Evolutionary conservation across 2,329 filamentous ascomycete species (phyloP).

Genomic region (Fusarium gaditjirri): DNA sequence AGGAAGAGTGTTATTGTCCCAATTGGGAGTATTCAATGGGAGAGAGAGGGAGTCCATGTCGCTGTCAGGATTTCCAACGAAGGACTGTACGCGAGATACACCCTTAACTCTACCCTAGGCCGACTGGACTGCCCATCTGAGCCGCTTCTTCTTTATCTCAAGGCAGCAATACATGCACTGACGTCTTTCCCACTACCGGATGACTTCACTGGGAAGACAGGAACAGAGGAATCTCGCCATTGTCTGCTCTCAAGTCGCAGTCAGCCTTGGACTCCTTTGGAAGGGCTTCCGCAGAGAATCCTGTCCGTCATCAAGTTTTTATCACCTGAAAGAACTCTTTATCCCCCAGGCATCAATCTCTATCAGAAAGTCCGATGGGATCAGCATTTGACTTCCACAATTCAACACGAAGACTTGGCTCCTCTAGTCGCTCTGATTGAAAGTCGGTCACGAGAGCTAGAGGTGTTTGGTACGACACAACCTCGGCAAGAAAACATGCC

Average conservation of each 20-base stretch:
- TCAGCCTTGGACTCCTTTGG: constrained; percentile 59
- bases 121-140: constrained; percentile 68
- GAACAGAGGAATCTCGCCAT: constrained; percentile 67
- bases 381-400: constrained; percentile 41
- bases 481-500: background rate
- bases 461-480: constrained; percentile 24
- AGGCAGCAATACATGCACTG: constrained; percentile 68
- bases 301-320: constrained; percentile 38
- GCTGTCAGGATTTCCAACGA: constrained; percentile 43
- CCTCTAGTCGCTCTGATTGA: constrained; percentile 46
- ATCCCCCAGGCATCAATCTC: constrained; percentile 48
- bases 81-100: constrained; percentile 60
- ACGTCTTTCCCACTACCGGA: constrained; percentile 70
- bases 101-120: constrained; percentile 64
- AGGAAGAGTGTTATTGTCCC: constrained; percentile 66
- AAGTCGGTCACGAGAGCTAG: constrained; percentile 45
- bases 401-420: constrained; percentile 54
- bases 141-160: constrained; percentile 63
- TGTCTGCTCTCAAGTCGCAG: constrained; percentile 53
- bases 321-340: constrained; percentile 48
- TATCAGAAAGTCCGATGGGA: constrained; percentile 53
- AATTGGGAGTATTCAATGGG: constrained; percentile 51
- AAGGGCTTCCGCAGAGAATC: background rate
- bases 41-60: constrained; percentile 55
- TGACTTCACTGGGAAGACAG: constrained; percentile 66